Evolutionary conservation across 1,284 basidiomycete genomes (phyloP).

Genomic region (Austropuccinia psidii): DNA sequence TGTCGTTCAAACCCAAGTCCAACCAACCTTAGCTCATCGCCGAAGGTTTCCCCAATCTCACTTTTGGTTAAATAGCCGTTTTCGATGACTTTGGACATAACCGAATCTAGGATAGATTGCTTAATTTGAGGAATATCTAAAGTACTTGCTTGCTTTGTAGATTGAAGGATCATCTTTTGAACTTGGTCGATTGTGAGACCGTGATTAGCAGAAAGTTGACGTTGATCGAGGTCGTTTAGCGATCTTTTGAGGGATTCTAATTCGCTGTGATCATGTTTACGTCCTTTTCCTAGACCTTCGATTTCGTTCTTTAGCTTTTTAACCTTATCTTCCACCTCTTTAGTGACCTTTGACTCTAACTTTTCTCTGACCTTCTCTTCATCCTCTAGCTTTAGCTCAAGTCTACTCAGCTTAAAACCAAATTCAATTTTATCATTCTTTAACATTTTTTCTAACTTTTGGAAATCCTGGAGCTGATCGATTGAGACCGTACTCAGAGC

Average conservation of each 20-base stretch:
- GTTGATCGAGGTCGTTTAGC: not conserved
- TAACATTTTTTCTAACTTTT: not conserved
- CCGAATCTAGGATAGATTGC: not conserved
- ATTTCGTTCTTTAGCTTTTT: not conserved
- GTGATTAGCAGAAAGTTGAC: not conserved
- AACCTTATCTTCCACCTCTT: not conserved
- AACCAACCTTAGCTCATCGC: not conserved
- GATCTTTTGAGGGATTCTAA: not conserved
- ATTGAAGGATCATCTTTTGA: slow-evolving; percentile 14
- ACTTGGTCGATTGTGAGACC: slow-evolving; percentile 1
- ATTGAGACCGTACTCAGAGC: slow-evolving; percentile 1
- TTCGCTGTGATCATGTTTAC: slow-evolving; percentile 11
- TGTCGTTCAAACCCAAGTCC: slow-evolving; percentile 4
- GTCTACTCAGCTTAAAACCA: slow-evolving; percentile 15
- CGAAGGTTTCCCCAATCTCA: slow-evolving; percentile 3
- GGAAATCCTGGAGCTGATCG: slow-evolving; percentile 8
- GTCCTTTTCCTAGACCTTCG: slow-evolving; percentile 2
- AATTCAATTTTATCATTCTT: not conserved
- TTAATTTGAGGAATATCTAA: not conserved
- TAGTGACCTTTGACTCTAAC: slow-evolving; percentile 3
- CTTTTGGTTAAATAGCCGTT: slow-evolving; percentile 11
- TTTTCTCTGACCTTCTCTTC: not conserved
- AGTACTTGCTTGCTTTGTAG: not conserved
- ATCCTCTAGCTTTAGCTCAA: slow-evolving; percentile 18
- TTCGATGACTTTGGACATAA: not conserved